Evolutionary conservation across 768 basidiomycete species (phyloP), one percentile per base, ranked within the genome.

Genomic region (Chiua virens): DNA sequence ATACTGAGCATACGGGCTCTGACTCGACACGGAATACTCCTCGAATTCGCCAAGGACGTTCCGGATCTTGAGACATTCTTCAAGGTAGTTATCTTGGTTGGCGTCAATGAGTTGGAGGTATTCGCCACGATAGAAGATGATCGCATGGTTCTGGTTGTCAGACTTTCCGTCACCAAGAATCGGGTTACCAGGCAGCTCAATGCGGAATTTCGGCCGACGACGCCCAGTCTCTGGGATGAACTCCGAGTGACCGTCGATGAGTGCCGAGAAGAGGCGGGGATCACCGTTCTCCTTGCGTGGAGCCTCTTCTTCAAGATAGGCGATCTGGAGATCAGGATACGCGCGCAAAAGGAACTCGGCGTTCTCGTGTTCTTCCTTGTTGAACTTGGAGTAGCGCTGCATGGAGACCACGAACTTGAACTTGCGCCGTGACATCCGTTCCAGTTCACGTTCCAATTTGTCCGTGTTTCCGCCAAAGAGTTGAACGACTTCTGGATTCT

Each of bases 361-460:
- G 67, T 99, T 99, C 76, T 98, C 97, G 52, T 94, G 87, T 69
- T 99, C 97, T 72, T 98, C 97, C 77, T 95, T 94, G 80, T 93
- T 97, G 80, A 99, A 99, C 74, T 98, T 98, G 61, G 92, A 91
- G 73, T 97, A 98, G 28, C 97, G 86, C 71, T 98, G 97, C 97
- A 98, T 98, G 44, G 96, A 98, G 23, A 98, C 94, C 59, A 98
- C 83, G 61, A 98, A 98, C 71, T 98, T 97, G 86, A 98, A 99
- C 76, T 98, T 98, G 65, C 97, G 82, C 36, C 96, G 82, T 9
- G 94, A 89, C 96, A 98, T 98, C 42, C 94, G 85, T 71, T 98
- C 97, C 44, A 98, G 80, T 71, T 98, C 97, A 28, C 90, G 85
- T 70, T 98, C 97, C 40, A 98, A 81, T 66, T 85, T 91, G 72